Evolutionary conservation across 2,329 filamentous ascomycete genomes (phyloP), one percentile per base, ranked within the genome.

Genomic region (Calonectria pseudoturangicola): DNA sequence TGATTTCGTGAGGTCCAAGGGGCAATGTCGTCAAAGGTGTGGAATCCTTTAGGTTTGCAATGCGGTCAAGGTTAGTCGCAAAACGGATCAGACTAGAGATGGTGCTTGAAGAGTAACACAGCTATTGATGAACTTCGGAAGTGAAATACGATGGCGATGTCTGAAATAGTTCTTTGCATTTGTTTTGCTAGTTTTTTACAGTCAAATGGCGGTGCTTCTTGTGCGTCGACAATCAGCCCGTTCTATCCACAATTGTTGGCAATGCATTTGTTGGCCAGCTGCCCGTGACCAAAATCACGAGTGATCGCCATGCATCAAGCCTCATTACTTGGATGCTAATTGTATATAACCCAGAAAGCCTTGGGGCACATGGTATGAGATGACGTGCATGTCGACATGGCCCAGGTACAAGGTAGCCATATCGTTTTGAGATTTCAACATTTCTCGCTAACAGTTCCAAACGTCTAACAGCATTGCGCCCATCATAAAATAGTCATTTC

Each of bases 401-500:
- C n/a, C 43, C 8, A 65, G 18, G 58, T 67, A 65, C 65, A 72
- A 30, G 33, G 48, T 68, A 60, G 47, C 33, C 56, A 33, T 43
- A 74, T 65, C 48, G 71, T 70, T 41, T 66, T 63, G 60, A 77
- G 58, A 74, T 73, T 64, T 74, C 65, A 66, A 79, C 43, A 71
- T 70, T 71, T 73, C 65, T 78, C 77, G 76, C 73, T 70, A 72
- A 74, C 64, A 63, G 72, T 76, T 66, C 67, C 72, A 67, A 76
- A 76, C 66, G 67, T 79, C 74, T 78, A 79, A 75, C 71, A 79
- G 73, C 72, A 76, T 75, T 82, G 76, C 77, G 77, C 79, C 80
- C 70, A 72, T 82, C 78, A 80, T 82, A 74, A 60, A 60, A 81
- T 76, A 78, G 74, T 79, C 79, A 77, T 79, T 79, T 73, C 70